Evolutionary conservation across 768 basidiomycete genomes (phyloP).

Genomic region (Amyloporia xantha): DNA sequence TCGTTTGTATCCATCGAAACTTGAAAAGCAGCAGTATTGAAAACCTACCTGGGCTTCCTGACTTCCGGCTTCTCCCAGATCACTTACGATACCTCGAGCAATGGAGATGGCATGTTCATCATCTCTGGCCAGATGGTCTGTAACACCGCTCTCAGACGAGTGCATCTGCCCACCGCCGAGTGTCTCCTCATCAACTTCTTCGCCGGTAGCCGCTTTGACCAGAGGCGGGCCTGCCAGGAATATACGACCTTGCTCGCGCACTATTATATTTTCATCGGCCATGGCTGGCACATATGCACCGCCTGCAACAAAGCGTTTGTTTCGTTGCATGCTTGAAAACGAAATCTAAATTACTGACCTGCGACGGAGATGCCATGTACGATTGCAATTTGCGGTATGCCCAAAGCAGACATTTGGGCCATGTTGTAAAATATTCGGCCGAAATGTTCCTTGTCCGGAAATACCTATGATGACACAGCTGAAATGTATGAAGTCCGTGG

Average conservation of each 20-base stretch:
- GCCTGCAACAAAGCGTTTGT: conserved; percentile 34
- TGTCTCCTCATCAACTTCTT: conserved; percentile 87
- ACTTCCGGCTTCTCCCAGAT: conserved; percentile 61
- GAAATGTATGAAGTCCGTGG: background rate
- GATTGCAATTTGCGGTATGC: conserved; percentile 86
- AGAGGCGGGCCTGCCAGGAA: conserved; percentile 93
- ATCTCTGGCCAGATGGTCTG: conserved; percentile 79
- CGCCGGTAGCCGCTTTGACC: conserved; percentile 92
- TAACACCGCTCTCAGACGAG: conserved; percentile 85
- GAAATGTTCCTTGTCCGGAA: conserved; percentile 94
- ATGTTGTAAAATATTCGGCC: conserved; percentile 97
- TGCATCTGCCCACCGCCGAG: conserved; percentile 91
- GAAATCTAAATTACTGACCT: conserved; percentile 30
- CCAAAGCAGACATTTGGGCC: conserved; percentile 91
- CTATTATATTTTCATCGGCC: conserved; percentile 92
- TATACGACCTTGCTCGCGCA: conserved; percentile 86
- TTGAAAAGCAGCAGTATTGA: background rate
- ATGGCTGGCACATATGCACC: conserved; percentile 95
- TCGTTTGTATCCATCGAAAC: no score
- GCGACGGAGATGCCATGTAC: conserved; percentile 95
- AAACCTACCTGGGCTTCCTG: conserved; percentile 41
- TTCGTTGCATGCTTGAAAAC: background rate
- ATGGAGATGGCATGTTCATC: conserved; percentile 83
- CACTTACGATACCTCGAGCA: conserved; percentile 70
- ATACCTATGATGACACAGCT: no score